A percentile compares a stretch with the other conserved stretches of the same genome.
Conservation (phyloP, 441 rosid genomes). For the Brassica hybrid region DNA sequence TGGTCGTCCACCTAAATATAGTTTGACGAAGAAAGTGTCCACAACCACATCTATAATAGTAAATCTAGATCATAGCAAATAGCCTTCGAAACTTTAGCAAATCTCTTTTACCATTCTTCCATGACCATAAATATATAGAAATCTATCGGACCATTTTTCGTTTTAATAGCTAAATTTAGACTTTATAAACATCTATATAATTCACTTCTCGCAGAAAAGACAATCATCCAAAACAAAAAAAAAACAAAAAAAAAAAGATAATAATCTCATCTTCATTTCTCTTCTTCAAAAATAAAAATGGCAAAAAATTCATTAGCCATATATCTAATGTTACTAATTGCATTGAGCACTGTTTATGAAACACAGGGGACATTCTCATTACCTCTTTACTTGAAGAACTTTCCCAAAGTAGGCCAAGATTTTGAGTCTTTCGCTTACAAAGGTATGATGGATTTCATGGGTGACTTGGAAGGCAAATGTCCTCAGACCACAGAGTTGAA, state of each 20-base stretch:
- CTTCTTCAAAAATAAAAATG: neutral
- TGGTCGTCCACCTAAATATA: neutral
- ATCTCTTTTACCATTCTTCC: neutral
- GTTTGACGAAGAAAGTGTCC: neutral
- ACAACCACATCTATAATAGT: neutral
- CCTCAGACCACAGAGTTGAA: neutral
- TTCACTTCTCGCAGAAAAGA: neutral
- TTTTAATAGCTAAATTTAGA: neutral
- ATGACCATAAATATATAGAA: neutral
- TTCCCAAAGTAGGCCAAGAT: neutral
- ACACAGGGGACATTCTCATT: conserved; percentile 1
- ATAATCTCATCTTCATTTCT: neutral
- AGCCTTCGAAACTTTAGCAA: neutral
- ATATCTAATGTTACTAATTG: conserved; percentile 1
- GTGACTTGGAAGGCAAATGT: neutral
- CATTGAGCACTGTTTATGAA: neutral
- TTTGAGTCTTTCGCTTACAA: neutral
- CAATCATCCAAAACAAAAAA: neutral
- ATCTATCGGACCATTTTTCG: neutral
- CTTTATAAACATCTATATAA: neutral
- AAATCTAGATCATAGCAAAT: neutral
- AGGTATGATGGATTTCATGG: neutral
- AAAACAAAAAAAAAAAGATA: neutral
- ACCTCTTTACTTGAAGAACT: conserved; percentile 1
- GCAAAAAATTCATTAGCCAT: neutral